A percentile compares a stretch with the other conserved stretches of the same genome.
Evolutionary conservation across 1,284 basidiomycete species (phyloP).

Genomic region (Wallemia mellicola): DNA sequence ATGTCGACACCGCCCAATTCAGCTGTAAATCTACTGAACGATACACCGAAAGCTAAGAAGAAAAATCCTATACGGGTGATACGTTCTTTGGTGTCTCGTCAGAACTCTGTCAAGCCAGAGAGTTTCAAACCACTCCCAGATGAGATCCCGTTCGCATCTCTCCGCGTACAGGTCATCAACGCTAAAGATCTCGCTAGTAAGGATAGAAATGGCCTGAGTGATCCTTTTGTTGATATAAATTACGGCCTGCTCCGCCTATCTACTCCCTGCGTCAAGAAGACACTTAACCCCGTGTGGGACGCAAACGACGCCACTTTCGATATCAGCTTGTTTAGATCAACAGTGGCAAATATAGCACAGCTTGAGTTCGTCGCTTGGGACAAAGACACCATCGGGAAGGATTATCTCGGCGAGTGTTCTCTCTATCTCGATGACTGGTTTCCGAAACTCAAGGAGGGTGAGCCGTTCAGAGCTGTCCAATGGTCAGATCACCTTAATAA

Average conservation of each 20-base stretch:
- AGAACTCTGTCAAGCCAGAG: background rate
- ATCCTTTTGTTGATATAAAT: constrained; percentile 39
- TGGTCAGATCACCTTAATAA: constrained; percentile 23
- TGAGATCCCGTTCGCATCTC: constrained; percentile 15
- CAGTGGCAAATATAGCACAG: constrained; percentile 38
- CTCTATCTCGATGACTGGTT: constrained; percentile 59
- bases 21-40: background rate
- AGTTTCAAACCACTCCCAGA: constrained; percentile 4
- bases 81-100: background rate
- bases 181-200: constrained; percentile 19
- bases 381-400: constrained; percentile 42
- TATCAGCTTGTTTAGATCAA: constrained; percentile 44
- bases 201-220: constrained; percentile 18
- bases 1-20: background rate
- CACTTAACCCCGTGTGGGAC: constrained; percentile 39
- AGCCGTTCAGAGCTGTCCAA: constrained; percentile 9
- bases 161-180: constrained; percentile 17
- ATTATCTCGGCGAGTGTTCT: constrained; percentile 69
- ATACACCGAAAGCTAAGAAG: background rate
- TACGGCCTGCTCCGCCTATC: constrained; percentile 33
- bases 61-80: background rate
- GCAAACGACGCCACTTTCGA: constrained; percentile 54
- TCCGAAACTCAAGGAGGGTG: constrained; percentile 15
- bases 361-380: constrained; percentile 79
- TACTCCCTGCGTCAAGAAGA: constrained; percentile 51